Conservation (phyloP, 2,329 filamentous ascomycete genomes). For the Blastomyces parvus region DNA sequence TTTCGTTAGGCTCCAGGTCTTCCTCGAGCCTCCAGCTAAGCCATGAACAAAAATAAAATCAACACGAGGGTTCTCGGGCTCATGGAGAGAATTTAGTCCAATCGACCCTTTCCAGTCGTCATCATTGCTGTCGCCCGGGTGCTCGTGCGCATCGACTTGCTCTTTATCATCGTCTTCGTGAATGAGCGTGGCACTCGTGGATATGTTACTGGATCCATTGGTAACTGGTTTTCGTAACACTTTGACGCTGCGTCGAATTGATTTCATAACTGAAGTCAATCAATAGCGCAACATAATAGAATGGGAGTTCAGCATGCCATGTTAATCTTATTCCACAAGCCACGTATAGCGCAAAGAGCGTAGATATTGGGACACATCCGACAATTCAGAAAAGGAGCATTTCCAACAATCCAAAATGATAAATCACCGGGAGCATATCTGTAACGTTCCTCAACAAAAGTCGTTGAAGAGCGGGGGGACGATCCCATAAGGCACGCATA, state of each 20-base stretch:
- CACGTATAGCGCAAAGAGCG: neutral
- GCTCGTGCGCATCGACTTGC: neutral
- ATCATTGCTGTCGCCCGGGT: neutral
- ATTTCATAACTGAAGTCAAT: neutral
- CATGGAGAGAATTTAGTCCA: constrained; percentile 15
- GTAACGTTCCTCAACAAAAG: neutral
- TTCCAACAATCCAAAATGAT: neutral
- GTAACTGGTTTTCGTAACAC: neutral
- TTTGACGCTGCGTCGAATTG: neutral
- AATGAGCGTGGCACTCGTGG: neutral
- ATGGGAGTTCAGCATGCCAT: neutral
- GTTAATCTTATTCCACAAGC: neutral
- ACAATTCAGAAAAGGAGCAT: neutral
- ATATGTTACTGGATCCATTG: neutral
- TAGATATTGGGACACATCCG: neutral
- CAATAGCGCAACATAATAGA: neutral
- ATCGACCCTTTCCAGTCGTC: constrained; percentile 12
- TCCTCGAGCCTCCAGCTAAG: constrained; percentile 30
- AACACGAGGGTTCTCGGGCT: constrained; percentile 12
- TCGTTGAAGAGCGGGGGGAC: neutral
- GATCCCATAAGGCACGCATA: neutral
- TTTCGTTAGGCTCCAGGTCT: constrained; percentile 28
- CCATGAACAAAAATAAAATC: constrained; percentile 36
- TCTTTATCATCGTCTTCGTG: neutral
- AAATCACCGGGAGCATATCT: neutral